These are phyloP conservation scores for Boletus vermiculosoides DNA, from an alignment of 768 basidiomycete species.

Conservation along the genomic window DNA sequence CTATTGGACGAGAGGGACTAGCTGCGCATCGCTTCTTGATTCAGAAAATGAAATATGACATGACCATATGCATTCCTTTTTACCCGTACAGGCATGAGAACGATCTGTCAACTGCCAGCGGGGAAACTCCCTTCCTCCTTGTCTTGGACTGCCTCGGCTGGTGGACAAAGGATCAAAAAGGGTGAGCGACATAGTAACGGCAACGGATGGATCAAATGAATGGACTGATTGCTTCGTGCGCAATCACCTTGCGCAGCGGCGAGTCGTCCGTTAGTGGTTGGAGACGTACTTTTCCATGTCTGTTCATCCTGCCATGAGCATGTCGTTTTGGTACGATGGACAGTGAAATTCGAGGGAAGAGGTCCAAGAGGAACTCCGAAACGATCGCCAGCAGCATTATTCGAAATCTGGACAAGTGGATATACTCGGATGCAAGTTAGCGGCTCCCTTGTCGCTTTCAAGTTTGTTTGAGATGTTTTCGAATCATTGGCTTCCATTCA, in stretches of 20 bases:
- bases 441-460: background rate
- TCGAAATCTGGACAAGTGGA: too few species aligned
- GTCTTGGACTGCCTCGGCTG: background rate
- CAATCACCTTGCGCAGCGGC: background rate
- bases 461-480: background rate
- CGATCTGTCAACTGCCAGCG: background rate
- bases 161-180: background rate
- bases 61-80: background rate
- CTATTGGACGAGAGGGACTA: constrained; percentile 9
- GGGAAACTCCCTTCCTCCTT: background rate
- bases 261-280: too few species aligned
- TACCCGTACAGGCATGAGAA: background rate
- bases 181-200: background rate
- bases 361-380: background rate
- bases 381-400: background rate
- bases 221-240: background rate
- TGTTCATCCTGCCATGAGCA: background rate
- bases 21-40: background rate
- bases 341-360: background rate
- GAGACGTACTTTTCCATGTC: background rate
- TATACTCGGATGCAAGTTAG: background rate
- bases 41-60: background rate
- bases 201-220: background rate
- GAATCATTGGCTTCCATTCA: background rate
- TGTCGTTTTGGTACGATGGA: too few species aligned